These are phyloP conservation scores for Fusarium setosum DNA, from an alignment of 2,329 filamentous ascomycete genomes.

Conservation along the genomic window DNA sequence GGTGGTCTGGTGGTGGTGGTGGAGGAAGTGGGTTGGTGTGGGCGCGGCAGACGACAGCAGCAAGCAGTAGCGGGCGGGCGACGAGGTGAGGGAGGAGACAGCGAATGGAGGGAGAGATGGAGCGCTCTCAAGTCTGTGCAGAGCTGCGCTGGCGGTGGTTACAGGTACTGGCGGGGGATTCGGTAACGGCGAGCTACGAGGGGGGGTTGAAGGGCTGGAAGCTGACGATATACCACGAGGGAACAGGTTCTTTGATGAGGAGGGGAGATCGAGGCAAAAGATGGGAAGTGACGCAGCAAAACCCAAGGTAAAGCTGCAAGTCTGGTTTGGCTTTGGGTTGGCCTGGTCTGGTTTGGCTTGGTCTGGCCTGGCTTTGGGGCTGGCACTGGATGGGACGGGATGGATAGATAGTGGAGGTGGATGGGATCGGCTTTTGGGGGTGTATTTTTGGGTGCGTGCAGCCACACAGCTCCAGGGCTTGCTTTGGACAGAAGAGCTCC, in stretches of 20 bases:
- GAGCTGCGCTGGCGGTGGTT: constrained; percentile 18
- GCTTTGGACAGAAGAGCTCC: background rate
- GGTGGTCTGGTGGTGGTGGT: constrained; percentile 14
- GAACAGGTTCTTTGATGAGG: constrained; percentile 10
- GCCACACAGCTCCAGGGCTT: constrained; percentile 9
- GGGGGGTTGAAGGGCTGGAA: background rate
- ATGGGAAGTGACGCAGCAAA: constrained; percentile 40
- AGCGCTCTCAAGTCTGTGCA: constrained; percentile 33
- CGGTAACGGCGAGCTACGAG: background rate
- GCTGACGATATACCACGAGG: constrained; percentile 13
- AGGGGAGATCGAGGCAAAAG: constrained; percentile 23
- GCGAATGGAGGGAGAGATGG: constrained; percentile 27
- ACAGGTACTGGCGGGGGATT: background rate
- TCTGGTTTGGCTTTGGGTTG: constrained; percentile 35
- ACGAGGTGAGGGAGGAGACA: constrained; percentile 37
- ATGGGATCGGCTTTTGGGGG: constrained; percentile 25
- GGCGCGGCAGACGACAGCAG: constrained; percentile 18
- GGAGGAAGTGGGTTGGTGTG: constrained; percentile 22
- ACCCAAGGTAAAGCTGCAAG: constrained; percentile 33
- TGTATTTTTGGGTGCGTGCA: constrained; percentile 20
- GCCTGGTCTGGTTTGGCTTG: constrained; percentile 16
- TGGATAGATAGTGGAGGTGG: constrained; percentile 36
- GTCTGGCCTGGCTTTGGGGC: constrained; percentile 8
- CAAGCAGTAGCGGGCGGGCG: constrained; percentile 23
- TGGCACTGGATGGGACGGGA: constrained; percentile 34